Evolutionary conservation across 164 flowering plant genomes (phyloP), one percentile per base, ranked within the genome.

Genomic region (Vitis riparia): DNA sequence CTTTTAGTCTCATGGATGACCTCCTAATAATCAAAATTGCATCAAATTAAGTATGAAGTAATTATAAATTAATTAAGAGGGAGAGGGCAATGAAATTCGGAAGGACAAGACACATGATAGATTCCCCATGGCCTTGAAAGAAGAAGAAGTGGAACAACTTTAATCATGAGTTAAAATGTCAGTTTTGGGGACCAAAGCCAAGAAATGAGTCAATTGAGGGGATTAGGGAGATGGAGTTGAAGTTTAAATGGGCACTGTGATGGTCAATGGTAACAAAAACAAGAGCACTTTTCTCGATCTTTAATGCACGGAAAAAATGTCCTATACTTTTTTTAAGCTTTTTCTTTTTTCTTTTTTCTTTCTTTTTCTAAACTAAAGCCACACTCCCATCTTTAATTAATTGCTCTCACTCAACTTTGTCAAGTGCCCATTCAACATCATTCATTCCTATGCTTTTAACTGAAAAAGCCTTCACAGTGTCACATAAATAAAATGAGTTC

Each of bases 181-280:
- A 55, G 23, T 23, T 23, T 58, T 58, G 59, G 67, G 76, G 6
- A 55, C 72, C 69, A 51, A 49, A 51, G 15, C 23, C 64, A 29
- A 49, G 17, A 57, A 19, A 65, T 59, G 11, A 65, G 19, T 19
- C 59, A 51, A 65, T 51, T 64, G 47, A 30, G 11, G 51, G 65
- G 58, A 66, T 72, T 66, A 59, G 44, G 65, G 59, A 67, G 53
- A 44, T 0, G 55, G 52, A 55, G 59, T 72, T 73, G 66, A 67
- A 66, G 62, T 49, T 53, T 56, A 23, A 58, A 51, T 11, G 6
- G 37, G 23, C 55, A 73, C 73, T 75, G 78, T 76, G 65, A 63
- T 57, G 27, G 78, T 76, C 78, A 76, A 76, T 67, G 77, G 62
- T 62, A 67, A 61, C 57, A 65, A 75, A 70, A 66, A 70, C 67